These are phyloP conservation scores for Myxozyma udenii DNA, from an alignment of 805 yeast species.

Conservation along the genomic window DNA sequence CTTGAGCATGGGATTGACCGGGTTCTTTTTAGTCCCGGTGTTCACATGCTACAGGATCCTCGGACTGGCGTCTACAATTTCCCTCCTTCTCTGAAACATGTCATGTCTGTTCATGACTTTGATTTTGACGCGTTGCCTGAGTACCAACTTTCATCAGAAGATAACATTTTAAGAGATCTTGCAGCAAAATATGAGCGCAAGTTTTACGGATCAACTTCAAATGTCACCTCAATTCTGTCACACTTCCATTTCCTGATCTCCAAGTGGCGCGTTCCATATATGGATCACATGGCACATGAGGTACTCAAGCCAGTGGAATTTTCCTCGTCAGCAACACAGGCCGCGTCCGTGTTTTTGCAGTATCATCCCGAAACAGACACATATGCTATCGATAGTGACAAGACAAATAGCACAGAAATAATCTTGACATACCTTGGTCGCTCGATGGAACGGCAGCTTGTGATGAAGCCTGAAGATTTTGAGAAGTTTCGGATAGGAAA, in stretches of 20 bases:
- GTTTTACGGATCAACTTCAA: conserved; percentile 80
- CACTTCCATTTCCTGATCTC: conserved; percentile 74
- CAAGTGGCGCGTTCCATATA: conserved; percentile 53
- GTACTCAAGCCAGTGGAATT: conserved; percentile 29
- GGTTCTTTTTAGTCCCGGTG: conserved; percentile 75
- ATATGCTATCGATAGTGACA: conserved; percentile 69
- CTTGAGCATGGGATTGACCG: conserved; percentile 66
- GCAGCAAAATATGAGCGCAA: conserved; percentile 42
- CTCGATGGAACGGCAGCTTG: conserved; percentile 70
- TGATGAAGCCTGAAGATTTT: conserved; percentile 56
- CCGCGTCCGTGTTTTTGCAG: conserved; percentile 58
- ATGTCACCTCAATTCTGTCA: conserved; percentile 72
- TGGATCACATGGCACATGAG: conserved; percentile 3
- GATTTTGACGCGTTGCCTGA: conserved; percentile 55
- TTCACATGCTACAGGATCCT: conserved; percentile 74
- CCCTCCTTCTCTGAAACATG: conserved; percentile 53
- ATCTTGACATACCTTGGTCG: conserved; percentile 74
- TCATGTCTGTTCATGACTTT: conserved; percentile 64
- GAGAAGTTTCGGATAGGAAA: conserved; percentile 39
- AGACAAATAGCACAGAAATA: conserved; percentile 61
- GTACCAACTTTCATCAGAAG: conserved; percentile 69
- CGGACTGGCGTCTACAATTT: conserved; percentile 73
- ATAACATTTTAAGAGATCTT: conserved; percentile 49
- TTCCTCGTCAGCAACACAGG: conserved; percentile 48
- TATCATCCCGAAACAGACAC: conserved; percentile 43